phyloP scores from a whole-genome alignment of 352 stramenopile genomes.

The Globisporangium cederbergense region DNA sequence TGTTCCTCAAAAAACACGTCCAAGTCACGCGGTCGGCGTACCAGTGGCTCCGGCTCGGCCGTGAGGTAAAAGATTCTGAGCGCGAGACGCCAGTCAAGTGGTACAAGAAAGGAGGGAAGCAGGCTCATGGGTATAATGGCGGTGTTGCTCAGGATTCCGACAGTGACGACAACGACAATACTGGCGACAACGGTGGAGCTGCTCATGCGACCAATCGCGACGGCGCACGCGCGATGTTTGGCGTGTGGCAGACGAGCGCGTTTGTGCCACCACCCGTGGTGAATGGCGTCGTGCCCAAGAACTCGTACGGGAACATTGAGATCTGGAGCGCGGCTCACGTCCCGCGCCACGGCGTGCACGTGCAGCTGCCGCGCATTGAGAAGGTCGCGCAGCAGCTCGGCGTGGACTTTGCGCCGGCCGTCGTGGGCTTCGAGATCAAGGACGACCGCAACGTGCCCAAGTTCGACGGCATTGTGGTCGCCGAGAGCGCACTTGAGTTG shows the following conservation, averaged over 20 bases:
- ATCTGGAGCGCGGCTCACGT: constrained; percentile 77
- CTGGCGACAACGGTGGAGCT: not conserved
- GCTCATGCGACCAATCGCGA: not conserved
- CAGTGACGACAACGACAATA: constrained; percentile 10
- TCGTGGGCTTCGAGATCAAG: constrained; percentile 79
- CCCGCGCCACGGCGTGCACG: constrained; percentile 50
- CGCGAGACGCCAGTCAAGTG: constrained; percentile 53
- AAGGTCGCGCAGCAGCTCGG: constrained; percentile 61
- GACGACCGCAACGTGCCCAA: constrained; percentile 62
- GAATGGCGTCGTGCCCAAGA: constrained; percentile 73
- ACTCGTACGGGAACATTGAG: constrained; percentile 86
- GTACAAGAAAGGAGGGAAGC: constrained; percentile 22
- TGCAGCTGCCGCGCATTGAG: constrained; percentile 62
- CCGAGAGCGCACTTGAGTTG: constrained; percentile 30
- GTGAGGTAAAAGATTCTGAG: constrained; percentile 54
- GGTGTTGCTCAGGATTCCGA: constrained; percentile 17
- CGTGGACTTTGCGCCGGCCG: constrained; percentile 73
- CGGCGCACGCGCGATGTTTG: constrained; percentile 41
- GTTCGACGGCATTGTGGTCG: constrained; percentile 75
- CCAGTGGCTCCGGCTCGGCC: constrained; percentile 68
- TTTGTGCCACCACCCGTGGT: constrained; percentile 49
- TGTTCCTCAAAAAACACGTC: constrained; percentile 66
- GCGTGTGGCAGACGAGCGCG: constrained; percentile 71
- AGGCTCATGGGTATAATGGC: not conserved
- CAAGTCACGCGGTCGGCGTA: constrained; percentile 52